A percentile compares a stretch with the other conserved stretches of the same genome.
Evolutionary conservation across 2,329 filamentous ascomycete genomes (phyloP).

Genomic region (Allantophomopsis cytisporea): DNA sequence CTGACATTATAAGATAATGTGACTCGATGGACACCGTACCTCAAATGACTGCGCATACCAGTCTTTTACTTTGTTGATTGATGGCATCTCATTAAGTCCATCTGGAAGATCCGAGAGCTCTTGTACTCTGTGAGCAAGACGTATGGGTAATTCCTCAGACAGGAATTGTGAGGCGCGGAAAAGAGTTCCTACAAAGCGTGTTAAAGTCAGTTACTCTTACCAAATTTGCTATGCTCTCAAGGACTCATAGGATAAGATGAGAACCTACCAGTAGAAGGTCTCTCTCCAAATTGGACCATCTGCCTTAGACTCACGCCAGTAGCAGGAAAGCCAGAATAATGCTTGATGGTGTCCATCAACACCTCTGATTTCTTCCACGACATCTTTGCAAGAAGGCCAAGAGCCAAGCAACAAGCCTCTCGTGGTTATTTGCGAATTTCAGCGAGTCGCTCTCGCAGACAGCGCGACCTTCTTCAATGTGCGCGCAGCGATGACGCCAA

Average conservation of each 20-base stretch:
- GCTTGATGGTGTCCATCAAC: conserved; percentile 93
- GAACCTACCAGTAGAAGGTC: conserved; percentile 68
- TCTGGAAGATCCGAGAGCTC: conserved; percentile 87
- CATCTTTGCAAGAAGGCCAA: conserved; percentile 39
- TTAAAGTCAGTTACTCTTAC: background rate
- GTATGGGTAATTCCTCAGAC: conserved; percentile 93
- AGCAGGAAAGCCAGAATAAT: conserved; percentile 93
- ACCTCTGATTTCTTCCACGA: conserved; percentile 84
- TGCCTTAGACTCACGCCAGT: conserved; percentile 93
- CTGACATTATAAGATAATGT: conserved; percentile 2
- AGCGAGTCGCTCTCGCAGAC: conserved; percentile 3
- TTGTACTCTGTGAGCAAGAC: conserved; percentile 88
- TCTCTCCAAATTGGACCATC: conserved; percentile 98
- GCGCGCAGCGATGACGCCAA: conserved; percentile 7
- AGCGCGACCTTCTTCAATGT: conserved; percentile 4
- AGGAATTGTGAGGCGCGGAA: conserved; percentile 98
- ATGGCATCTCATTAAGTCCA: conserved; percentile 95
- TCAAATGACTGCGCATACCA: conserved; percentile 99
- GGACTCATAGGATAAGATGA: background rate
- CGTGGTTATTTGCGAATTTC: conserved; percentile 6
- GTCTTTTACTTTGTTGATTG: conserved; percentile 85
- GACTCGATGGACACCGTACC: conserved; percentile 36
- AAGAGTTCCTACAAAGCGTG: conserved; percentile 56
- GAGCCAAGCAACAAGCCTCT: conserved; percentile 15
- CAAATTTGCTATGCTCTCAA: conserved; percentile 1